phyloP scores from a whole-genome alignment of 495 filamentous ascomycete species.

The Aspergillus leporis region DNA sequence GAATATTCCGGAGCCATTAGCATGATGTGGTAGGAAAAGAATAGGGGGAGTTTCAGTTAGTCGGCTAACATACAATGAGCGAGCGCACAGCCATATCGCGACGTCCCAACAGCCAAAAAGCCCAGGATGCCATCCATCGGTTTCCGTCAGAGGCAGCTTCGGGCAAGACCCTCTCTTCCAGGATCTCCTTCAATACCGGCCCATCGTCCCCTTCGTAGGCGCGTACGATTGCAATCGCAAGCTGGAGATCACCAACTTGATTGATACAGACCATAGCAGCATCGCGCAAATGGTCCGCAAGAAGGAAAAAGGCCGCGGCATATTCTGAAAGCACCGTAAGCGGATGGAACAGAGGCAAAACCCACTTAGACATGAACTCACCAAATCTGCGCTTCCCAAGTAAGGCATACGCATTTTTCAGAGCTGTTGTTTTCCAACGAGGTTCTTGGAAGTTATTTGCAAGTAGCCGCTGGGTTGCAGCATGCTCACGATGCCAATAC shows the following conservation, averaged over 20 bases:
- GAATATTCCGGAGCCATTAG: constrained; percentile 10
- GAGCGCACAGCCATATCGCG: constrained; percentile 83
- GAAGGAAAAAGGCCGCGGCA: constrained; percentile 91
- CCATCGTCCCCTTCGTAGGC: constrained; percentile 88
- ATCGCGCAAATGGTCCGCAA: constrained; percentile 82
- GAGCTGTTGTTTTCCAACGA: constrained; percentile 84
- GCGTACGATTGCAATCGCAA: constrained; percentile 86
- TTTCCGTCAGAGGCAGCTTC: constrained; percentile 80
- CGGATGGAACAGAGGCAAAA: not conserved
- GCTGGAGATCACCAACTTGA: constrained; percentile 83
- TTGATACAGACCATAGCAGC: constrained; percentile 82
- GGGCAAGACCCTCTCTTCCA: constrained; percentile 78
- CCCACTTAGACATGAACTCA: constrained; percentile 33
- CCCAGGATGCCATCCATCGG: constrained; percentile 94
- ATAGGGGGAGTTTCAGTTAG: not conserved
- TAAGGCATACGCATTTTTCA: constrained; percentile 98
- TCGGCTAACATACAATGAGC: constrained; percentile 55
- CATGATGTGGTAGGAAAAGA: not conserved
- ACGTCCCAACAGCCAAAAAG: constrained; percentile 87
- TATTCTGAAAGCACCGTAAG: constrained; percentile 62
- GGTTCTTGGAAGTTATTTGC: constrained; percentile 84
- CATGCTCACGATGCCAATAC: constrained; percentile 83
- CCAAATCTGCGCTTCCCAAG: constrained; percentile 88
- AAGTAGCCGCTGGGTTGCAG: constrained; percentile 70
- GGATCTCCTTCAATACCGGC: constrained; percentile 66